phyloP scores from a whole-genome alignment of 2,329 filamentous ascomycete genomes.

The Pyrenochaeta sp. region DNA sequence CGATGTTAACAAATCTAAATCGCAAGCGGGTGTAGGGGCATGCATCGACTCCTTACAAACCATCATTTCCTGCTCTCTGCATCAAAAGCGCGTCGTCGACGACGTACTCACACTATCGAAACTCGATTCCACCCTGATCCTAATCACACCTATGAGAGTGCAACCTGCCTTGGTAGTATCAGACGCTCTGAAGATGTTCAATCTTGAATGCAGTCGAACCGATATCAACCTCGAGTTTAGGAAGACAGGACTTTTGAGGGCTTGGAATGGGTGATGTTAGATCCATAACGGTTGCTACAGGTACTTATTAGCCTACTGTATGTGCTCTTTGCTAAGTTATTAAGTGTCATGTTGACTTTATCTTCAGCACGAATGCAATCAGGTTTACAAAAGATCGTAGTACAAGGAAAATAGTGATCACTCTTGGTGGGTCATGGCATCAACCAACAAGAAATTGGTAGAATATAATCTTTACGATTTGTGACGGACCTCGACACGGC shows the following conservation, averaged over 20 bases:
- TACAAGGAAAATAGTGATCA: conserved; percentile 47
- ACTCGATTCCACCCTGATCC: conserved; percentile 38
- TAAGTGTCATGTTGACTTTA: conserved; percentile 30
- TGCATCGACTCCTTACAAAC: conserved; percentile 46
- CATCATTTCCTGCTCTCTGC: conserved; percentile 47
- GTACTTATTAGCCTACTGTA: conserved; percentile 40
- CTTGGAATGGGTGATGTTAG: conserved; percentile 43
- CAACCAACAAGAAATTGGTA: conserved; percentile 24
- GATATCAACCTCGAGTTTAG: conserved; percentile 50
- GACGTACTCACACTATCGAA: conserved; percentile 51
- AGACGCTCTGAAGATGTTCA: conserved; percentile 40
- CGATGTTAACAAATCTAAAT: conserved; percentile 10
- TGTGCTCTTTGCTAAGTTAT: conserved; percentile 28
- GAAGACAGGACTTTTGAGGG: conserved; percentile 52
- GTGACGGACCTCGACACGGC: conserved; percentile 5
- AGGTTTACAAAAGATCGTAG: conserved; percentile 49
- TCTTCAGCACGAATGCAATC: conserved; percentile 38
- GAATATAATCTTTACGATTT: conserved; percentile 25
- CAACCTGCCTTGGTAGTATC: conserved; percentile 30
- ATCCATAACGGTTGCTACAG: conserved; percentile 38
- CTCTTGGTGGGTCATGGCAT: conserved; percentile 42
- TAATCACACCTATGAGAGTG: conserved; percentile 36
- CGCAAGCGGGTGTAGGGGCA: conserved; percentile 27
- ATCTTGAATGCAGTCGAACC: conserved; percentile 37
- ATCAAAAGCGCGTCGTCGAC: conserved; percentile 53